Base-by-base conservation (phyloP, 139 green algal species). In the Trebouxia sp. region DNA sequence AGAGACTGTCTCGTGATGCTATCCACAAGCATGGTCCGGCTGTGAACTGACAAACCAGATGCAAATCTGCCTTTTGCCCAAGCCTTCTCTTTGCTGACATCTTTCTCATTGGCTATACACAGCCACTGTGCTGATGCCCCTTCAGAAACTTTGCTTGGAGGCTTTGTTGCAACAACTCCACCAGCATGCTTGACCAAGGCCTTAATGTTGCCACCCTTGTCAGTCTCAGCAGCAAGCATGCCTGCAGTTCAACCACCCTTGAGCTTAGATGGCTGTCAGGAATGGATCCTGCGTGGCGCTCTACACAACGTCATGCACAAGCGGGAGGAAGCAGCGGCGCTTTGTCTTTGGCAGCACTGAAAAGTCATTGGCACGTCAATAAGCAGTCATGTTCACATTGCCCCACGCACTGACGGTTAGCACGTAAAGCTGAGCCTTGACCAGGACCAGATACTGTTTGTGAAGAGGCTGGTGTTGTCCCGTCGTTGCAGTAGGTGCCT, bases 1-100 rank as follows among this genome's bases (percentile, higher is more conserved):
- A 77, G 41, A 7, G 7, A 38, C n/a, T 77, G 69, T 28, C 55
- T 32, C 41, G 55, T 53, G n/a, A 77, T 77, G 62, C 62, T 72
- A 35, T 72, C 62, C n/a, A 72, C 43, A 6, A 72, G 62, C 32
- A 72, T 43, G 28, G 62, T 42, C 62, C 62, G 32, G 5, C 62
- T 35, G 43, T 72, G 32, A n/a, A 72, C 42, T 1, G 32, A 5
- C 35, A 72, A 28, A 1, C 35, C 35, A 30, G 62, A 35, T 42
- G 62, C 39, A 56, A 53, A 35, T 28, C 55, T 47, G 22, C 24
- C 22, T 17, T 47, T 51, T n/a, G 39, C 35, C 26, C 22, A 55
- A 26, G 37, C 55, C 15, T 38, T 22, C 5, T 77, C 67, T 39
- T 55, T 77, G 20, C 5, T 17, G 7, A 35, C 39, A 3, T 24